These are phyloP conservation scores for Tetradesmus lagerheimii DNA, from an alignment of 139 green algal genomes.

Conservation along the genomic window DNA sequence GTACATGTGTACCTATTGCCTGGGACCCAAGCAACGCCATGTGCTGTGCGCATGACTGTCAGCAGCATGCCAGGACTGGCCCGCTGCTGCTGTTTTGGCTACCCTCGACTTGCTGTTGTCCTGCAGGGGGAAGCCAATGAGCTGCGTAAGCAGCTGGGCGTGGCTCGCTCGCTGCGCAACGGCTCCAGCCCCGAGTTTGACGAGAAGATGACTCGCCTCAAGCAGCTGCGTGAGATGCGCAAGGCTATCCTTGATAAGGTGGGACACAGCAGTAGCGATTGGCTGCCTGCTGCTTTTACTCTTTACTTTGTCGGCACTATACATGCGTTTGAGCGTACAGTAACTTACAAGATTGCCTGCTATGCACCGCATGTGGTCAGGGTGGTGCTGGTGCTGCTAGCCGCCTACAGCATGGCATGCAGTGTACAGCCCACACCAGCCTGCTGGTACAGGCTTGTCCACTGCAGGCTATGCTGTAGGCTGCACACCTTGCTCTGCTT, in stretches of 20 bases:
- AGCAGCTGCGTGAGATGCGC: conserved; percentile 58
- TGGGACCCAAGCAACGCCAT: background rate
- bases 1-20: background rate
- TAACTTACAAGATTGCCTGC: too few relatives aligned
- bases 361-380: too few relatives aligned
- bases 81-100: background rate
- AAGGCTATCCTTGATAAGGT: conserved; percentile 51
- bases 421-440: too few relatives aligned
- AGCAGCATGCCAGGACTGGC: background rate
- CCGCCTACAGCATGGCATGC: too few relatives aligned
- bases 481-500: too few relatives aligned
- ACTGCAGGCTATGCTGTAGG: too few relatives aligned
- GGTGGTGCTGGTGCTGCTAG: too few relatives aligned
- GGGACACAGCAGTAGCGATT: conserved; percentile 14
- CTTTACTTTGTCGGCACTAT: too few relatives aligned
- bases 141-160: conserved; percentile 56
- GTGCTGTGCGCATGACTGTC: background rate
- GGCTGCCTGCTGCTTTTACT: too few relatives aligned
- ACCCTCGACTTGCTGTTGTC: background rate
- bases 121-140: conserved; percentile 63
- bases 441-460: too few relatives aligned
- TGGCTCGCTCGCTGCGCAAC: conserved; percentile 58
- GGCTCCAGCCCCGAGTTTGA: conserved; percentile 66
- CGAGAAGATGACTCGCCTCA: conserved; percentile 65
- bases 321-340: too few relatives aligned